Evolutionary conservation across 495 filamentous ascomycete species (phyloP), one percentile per base, ranked within the genome.

Genomic region (Copromyces sp.): DNA sequence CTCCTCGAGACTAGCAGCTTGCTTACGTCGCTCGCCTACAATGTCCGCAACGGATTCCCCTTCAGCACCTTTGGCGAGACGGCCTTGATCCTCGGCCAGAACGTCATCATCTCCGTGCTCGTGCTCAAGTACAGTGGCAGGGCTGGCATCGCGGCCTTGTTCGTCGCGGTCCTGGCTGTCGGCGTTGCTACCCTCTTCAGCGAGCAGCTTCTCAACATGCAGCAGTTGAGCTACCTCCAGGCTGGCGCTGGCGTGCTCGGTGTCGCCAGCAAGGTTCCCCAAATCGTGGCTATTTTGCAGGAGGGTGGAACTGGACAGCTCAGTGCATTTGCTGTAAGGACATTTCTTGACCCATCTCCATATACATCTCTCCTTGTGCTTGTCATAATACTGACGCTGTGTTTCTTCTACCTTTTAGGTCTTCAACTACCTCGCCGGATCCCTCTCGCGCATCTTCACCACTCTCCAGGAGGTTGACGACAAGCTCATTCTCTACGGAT

Each of bases 1-100:
- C 86, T 93, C 47, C 92, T 99, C 80, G 95, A 99, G 82, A 97
- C 94, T 11, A 85, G 89, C 73, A 87, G 89, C 75, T 92, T 94
- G 81, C 86, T 97, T 70, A 95, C 95, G 83, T 91, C 89, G 3
- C 87, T 98, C 53, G 92, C 91, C 39, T 99, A 99, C 83, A 95
- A 95, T 80, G 85, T 92, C 71, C 91, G 96, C 78, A 91, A 93
- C 76, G 90, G 90, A 7, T 97, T 96, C 78, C 95, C 96, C 17
- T 95, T 98, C 82, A 95, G 91, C 85, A 98, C 95, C 20, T 99
- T 91, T 77, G 95, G 95, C 78, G 95, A 99, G 87, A 93, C 93
- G 47, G 93, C 92, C 42, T 84, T 98, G 76, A 96, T 99, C 73
- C 87, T 94, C 16, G 89, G 90, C 59, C 95, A 99, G 84, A 96